A percentile compares a stretch with the other conserved stretches of the same genome.
These are phyloP conservation scores for Hypoxylon sp. DNA, from an alignment of 2,329 filamentous ascomycete species.

Conservation along the genomic window DNA sequence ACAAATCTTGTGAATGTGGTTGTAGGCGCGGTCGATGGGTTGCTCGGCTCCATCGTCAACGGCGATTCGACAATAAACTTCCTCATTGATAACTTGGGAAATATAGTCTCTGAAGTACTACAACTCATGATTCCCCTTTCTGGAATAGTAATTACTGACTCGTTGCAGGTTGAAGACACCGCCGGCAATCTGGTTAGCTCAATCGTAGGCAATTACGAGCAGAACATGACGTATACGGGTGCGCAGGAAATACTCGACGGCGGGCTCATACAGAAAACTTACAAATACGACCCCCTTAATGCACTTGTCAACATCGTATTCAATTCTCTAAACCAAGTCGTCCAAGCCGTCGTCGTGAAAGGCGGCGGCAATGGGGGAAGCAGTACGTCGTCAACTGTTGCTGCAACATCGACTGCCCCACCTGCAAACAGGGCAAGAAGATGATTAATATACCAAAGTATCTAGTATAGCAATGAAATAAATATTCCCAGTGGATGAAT, in stretches of 20 bases:
- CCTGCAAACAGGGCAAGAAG: conserved; percentile 10
- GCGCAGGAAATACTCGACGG: conserved; percentile 55
- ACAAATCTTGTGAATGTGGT: conserved; percentile 67
- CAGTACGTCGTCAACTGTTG: conserved; percentile 29
- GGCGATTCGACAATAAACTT: conserved; percentile 69
- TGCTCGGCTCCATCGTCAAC: conserved; percentile 72
- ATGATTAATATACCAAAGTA: neutral
- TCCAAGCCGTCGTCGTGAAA: conserved; percentile 59
- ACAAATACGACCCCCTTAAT: conserved; percentile 62
- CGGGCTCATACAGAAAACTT: conserved; percentile 62
- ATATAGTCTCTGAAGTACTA: conserved; percentile 69
- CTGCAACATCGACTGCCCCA: conserved; percentile 34
- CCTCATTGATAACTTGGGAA: conserved; percentile 73
- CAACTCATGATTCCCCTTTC: neutral
- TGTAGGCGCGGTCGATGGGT: conserved; percentile 70
- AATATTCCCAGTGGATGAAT: neutral
- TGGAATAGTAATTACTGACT: neutral
- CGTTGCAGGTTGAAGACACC: conserved; percentile 59
- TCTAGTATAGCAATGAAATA: neutral
- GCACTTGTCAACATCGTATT: conserved; percentile 66
- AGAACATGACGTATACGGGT: conserved; percentile 70
- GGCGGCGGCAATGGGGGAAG: conserved; percentile 38
- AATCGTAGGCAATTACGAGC: conserved; percentile 71
- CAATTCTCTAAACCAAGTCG: conserved; percentile 65
- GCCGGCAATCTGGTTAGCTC: conserved; percentile 62